Evolutionary conservation across 2,329 filamentous ascomycete genomes (phyloP).

Genomic region (Beauveria australis): DNA sequence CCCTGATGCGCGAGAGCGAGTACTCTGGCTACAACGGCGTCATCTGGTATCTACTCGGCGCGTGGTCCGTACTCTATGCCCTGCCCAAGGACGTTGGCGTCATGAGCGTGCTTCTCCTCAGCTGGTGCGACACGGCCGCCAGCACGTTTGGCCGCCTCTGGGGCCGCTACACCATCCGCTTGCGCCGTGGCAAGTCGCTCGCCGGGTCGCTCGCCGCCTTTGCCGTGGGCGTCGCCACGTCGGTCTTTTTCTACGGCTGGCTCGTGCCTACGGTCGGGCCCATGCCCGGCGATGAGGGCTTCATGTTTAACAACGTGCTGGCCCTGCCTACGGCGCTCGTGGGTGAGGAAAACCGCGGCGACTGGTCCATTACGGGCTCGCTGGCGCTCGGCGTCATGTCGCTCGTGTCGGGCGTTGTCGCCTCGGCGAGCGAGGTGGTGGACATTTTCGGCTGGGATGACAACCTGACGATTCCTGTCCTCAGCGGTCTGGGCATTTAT

Average conservation of each 20-base stretch:
- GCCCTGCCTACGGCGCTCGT: conserved; percentile 56
- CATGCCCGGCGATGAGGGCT: conserved; percentile 59
- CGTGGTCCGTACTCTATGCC: conserved; percentile 76
- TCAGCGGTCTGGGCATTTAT: conserved; percentile 85
- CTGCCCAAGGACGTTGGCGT: conserved; percentile 92
- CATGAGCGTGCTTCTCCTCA: conserved; percentile 80
- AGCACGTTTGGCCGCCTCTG: conserved; percentile 88
- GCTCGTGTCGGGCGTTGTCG: conserved; percentile 79
- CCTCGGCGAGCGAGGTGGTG: conserved; percentile 80
- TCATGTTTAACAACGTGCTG: conserved; percentile 73
- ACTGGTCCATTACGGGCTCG: conserved; percentile 58
- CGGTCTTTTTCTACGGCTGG: conserved; percentile 81
- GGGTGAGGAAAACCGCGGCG: conserved; percentile 48
- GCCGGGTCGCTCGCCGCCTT: conserved; percentile 84
- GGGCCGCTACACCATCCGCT: conserved; percentile 77
- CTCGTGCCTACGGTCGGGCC: conserved; percentile 62
- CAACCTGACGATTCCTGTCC: conserved; percentile 89
- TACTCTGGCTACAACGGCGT: conserved; percentile 93
- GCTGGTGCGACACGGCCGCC: conserved; percentile 96
- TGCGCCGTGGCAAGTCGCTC: conserved; percentile 82
- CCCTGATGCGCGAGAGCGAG: conserved; percentile 95
- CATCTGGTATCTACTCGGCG: conserved; percentile 89
- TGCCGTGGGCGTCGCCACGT: conserved; percentile 71
- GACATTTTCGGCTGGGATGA: conserved; percentile 95
- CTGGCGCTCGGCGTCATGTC: conserved; percentile 74